Base-by-base conservation (phyloP, 371 early-diverging fungal genomes). In the Mortierella sp. region DNA sequence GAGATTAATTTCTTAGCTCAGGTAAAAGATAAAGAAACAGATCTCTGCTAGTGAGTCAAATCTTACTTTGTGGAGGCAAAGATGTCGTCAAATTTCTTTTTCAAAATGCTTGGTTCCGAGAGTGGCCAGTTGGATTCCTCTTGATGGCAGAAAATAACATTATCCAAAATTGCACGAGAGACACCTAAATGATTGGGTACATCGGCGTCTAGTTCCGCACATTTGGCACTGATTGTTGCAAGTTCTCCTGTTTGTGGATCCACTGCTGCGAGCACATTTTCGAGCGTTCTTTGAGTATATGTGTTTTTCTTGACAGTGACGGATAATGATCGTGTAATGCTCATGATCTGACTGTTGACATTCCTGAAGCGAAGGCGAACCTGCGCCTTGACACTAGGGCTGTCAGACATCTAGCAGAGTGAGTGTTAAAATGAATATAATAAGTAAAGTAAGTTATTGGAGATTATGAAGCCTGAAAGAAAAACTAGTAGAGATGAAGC, bases 111-210 rank as follows among this genome's bases (percentile, higher is more conserved):
- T 0, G 99, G 93, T 73, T 99, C 99, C 0, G 96, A 89, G 22
- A 99, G 88, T 10, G 99, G 99, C 98, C 99, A 99, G 73, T 93
- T 95, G 54, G 96, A 95, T 14, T 99, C 99, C 83, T 99, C 99
- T 86, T 99, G 99, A 83, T 99, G 99, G 84, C 99, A 99, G 75
- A 99, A 99, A 20, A 99, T 96, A 45, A 99, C 99, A 86, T 96
- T 98, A 66, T 99, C 99, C 30, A 99, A 84, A 37, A 99, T 95
- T 0, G 99, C 95, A 65, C 90, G 89, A 24, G 95, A 93, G 14
- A 97, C 96, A 11, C 98, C 99, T 5, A 99, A 87, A 69, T 95
- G 93, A 40, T 89, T 71, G 0, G 96, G 94, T 40, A 99, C 78
- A 74, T 95, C 95, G 3, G 88, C 84, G 87, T 99, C 98, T 59